Evolutionary conservation across 2,329 filamentous ascomycete species (phyloP).

Genomic region (Exophiala spinifera): DNA sequence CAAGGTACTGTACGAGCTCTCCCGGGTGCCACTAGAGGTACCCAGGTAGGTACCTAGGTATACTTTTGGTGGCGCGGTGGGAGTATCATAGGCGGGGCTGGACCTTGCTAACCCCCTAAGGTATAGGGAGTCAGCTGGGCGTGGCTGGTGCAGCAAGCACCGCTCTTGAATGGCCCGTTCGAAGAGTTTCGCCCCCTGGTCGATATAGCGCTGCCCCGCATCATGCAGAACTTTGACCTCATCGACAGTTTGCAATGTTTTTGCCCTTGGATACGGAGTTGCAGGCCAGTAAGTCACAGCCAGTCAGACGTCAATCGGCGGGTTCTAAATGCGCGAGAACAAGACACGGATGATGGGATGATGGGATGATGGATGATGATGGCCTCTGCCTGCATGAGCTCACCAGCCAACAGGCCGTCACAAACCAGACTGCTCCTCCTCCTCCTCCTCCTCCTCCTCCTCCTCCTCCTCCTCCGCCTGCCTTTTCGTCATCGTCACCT

Average conservation of each 20-base stretch:
- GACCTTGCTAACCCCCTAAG: too few species aligned
- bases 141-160: background rate
- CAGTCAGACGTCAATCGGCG: constrained; percentile 1
- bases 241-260: background rate
- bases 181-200: background rate
- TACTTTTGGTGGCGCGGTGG: too few species aligned
- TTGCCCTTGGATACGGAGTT: background rate
- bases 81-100: too few species aligned
- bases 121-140: too few species aligned
- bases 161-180: background rate
- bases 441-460: too few species aligned
- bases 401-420: background rate
- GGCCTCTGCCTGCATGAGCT: background rate
- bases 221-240: background rate
- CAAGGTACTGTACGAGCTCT: too few species aligned
- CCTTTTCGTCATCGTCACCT: constrained; percentile 6
- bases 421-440: background rate
- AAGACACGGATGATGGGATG: background rate
- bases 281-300: background rate
- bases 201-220: constrained; percentile 3
- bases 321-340: background rate
- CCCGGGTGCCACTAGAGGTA: too few species aligned
- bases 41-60: too few species aligned
- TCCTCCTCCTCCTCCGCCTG: background rate
- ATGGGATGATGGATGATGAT: too few species aligned